Percentiles rank a stretch among this genome's conserved stretches.
phyloP scores from a whole-genome alignment of 768 basidiomycete genomes.

The Dentipellis sp. region DNA sequence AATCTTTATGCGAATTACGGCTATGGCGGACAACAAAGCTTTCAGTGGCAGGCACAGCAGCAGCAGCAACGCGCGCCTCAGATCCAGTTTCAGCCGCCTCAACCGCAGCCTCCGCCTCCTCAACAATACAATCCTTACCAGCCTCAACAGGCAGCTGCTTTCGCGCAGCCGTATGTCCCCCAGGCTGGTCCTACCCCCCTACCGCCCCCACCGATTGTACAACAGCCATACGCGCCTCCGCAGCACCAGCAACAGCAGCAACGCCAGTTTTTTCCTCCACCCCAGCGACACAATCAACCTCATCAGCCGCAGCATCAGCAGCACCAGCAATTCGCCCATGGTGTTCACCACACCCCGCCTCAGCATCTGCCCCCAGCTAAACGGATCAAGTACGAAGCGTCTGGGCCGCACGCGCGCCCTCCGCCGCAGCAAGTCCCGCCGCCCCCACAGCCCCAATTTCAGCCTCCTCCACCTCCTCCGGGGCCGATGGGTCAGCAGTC shows the following conservation, averaged over 20 bases:
- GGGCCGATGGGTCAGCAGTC: conserved; percentile 27
- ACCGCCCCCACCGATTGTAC: conserved; percentile 33
- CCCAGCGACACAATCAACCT: conserved; percentile 32
- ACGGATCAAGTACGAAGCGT: conserved; percentile 70
- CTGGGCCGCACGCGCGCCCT: conserved; percentile 34
- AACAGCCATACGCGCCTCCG: conserved; percentile 22
- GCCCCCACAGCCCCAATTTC: conserved; percentile 62
- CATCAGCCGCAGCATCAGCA: conserved; percentile 30
- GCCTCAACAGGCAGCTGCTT: conserved; percentile 46
- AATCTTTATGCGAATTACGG: conserved; percentile 89
- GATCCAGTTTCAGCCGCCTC: conserved; percentile 41
- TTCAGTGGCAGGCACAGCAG: conserved; percentile 58
- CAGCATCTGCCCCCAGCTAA: conserved; percentile 90
- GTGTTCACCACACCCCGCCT: conserved; percentile 51
- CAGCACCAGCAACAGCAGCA: conserved; percentile 33
- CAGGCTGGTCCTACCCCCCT: conserved; percentile 48
- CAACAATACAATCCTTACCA: conserved; percentile 73
- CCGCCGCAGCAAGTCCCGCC: conserved; percentile 42
- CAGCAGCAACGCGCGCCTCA: conserved; percentile 42
- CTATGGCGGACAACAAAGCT: conserved; percentile 60
- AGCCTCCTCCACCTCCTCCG: conserved; percentile 42
- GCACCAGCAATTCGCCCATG: conserved; percentile 20
- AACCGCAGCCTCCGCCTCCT: conserved; percentile 44
- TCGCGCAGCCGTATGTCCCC: conserved; percentile 58
- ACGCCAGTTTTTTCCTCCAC: conserved; percentile 32